These are phyloP conservation scores for Pezicula neosporulosa DNA, from an alignment of 2,329 filamentous ascomycete species.

Conservation along the genomic window DNA sequence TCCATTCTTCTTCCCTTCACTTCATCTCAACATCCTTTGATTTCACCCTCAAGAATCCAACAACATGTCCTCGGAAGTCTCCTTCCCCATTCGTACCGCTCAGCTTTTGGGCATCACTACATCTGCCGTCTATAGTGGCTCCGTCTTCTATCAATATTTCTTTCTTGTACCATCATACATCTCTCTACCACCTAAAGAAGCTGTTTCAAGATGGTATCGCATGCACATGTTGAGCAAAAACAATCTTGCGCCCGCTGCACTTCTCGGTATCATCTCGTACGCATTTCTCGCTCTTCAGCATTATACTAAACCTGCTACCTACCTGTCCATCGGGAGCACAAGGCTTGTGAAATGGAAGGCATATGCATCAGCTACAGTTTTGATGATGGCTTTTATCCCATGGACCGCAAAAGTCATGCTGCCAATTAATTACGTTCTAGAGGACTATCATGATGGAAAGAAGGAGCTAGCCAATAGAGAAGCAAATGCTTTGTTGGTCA, in stretches of 20 bases:
- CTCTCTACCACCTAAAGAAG: neutral
- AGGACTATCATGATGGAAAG: neutral
- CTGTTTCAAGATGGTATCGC: neutral
- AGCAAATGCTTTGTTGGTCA: neutral
- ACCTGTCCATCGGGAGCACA: neutral
- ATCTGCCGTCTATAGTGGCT: neutral
- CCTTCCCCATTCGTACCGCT: neutral
- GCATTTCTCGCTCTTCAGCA: neutral
- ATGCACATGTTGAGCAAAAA: constrained; percentile 1
- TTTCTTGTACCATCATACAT: neutral
- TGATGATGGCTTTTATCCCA: neutral
- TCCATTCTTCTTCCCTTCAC: neutral
- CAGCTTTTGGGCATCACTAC: neutral
- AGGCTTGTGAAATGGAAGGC: neutral
- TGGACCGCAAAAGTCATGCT: constrained; percentile 1
- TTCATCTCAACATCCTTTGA: neutral
- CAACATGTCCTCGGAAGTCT: neutral
- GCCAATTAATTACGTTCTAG: neutral
- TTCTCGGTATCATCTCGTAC: neutral
- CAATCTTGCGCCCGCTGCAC: neutral
- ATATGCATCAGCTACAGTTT: neutral
- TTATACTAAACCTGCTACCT: neutral
- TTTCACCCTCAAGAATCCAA: neutral
- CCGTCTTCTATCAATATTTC: neutral
- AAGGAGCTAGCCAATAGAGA: neutral